These are phyloP conservation scores for Aspergillus hiratsukae DNA, from an alignment of 2,329 filamentous ascomycete genomes.

Conservation along the genomic window DNA sequence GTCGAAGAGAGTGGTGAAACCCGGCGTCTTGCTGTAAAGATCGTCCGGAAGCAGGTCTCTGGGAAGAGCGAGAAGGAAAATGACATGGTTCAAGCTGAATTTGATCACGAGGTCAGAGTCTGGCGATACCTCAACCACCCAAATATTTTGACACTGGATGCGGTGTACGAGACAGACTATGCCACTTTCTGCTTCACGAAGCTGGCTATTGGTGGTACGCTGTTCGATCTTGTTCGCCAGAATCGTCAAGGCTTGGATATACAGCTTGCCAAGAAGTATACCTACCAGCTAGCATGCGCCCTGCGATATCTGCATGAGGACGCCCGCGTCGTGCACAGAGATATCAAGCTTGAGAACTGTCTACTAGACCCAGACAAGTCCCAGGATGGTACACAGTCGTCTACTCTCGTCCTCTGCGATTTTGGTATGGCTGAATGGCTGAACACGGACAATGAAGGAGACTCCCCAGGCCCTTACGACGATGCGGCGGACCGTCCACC, in stretches of 20 bases:
- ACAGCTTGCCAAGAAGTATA: conserved; percentile 55
- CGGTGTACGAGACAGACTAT: conserved; percentile 62
- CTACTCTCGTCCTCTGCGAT: conserved; percentile 60
- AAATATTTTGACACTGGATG: conserved; percentile 58
- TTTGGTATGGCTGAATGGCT: conserved; percentile 68
- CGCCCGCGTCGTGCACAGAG: conserved; percentile 61
- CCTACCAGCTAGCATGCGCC: conserved; percentile 60
- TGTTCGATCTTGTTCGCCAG: conserved; percentile 59
- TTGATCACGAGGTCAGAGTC: conserved; percentile 64
- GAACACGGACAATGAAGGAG: conserved; percentile 50
- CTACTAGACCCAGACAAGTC: conserved; percentile 54
- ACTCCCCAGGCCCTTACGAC: conserved; percentile 48
- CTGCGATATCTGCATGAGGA: conserved; percentile 65
- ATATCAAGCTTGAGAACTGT: conserved; percentile 67
- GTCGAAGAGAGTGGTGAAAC: conserved; percentile 53
- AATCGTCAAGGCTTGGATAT: conserved; percentile 51
- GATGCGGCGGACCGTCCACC: conserved; percentile 45
- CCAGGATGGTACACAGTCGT: conserved; percentile 46
- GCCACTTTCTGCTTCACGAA: conserved; percentile 67
- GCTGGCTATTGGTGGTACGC: conserved; percentile 58
- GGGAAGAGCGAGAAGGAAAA: conserved; percentile 58
- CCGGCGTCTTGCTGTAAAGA: conserved; percentile 59
- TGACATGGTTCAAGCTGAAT: conserved; percentile 61
- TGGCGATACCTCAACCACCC: conserved; percentile 63
- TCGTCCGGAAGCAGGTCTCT: conserved; percentile 57